Percentiles rank a stretch among this genome's conserved stretches.
Evolutionary conservation across 495 filamentous ascomycete genomes (phyloP).

Genomic region (Lasiosphaeris hirsuta): DNA sequence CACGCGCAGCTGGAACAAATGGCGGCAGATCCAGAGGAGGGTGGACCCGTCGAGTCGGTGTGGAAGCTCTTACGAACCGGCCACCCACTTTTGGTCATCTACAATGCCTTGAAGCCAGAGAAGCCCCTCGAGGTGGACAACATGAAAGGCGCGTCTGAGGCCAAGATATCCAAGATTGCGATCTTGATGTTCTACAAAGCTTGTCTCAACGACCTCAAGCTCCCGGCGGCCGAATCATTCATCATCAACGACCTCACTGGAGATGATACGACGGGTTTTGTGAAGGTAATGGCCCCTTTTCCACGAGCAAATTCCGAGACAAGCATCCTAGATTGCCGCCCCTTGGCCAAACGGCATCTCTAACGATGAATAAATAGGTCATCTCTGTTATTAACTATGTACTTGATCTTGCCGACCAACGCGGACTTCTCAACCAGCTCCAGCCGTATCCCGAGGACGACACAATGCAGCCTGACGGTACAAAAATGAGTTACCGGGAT

Average conservation of each 20-base stretch:
- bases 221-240: constrained; percentile 80
- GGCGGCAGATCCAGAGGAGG: constrained; percentile 51
- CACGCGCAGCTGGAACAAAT: constrained; percentile 57
- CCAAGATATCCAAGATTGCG: constrained; percentile 61
- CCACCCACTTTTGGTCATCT: constrained; percentile 81
- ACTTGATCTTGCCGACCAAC: constrained; percentile 75
- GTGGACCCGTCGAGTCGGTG: constrained; percentile 82
- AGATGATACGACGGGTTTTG: constrained; percentile 93
- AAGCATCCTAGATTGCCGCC: background rate
- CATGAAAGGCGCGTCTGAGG: constrained; percentile 52
- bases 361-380: constrained; percentile 34
- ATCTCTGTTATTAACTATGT: constrained; percentile 83
- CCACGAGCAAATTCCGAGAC: no score
- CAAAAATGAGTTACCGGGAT: constrained; percentile 73
- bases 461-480: constrained; percentile 39
- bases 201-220: constrained; percentile 62
- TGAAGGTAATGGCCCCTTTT: constrained; percentile 61
- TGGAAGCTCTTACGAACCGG: constrained; percentile 87
- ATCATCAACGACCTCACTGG: constrained; percentile 88
- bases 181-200: constrained; percentile 56
- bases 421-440: constrained; percentile 62
- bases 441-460: constrained; percentile 46
- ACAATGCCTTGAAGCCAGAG: constrained; percentile 73
- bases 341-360: background rate
- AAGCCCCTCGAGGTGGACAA: constrained; percentile 60